Percentiles rank a stretch among this genome's conserved stretches.
Conservation (phyloP, 1,284 basidiomycete species). For the Cutaneotrichosporon sp. region DNA sequence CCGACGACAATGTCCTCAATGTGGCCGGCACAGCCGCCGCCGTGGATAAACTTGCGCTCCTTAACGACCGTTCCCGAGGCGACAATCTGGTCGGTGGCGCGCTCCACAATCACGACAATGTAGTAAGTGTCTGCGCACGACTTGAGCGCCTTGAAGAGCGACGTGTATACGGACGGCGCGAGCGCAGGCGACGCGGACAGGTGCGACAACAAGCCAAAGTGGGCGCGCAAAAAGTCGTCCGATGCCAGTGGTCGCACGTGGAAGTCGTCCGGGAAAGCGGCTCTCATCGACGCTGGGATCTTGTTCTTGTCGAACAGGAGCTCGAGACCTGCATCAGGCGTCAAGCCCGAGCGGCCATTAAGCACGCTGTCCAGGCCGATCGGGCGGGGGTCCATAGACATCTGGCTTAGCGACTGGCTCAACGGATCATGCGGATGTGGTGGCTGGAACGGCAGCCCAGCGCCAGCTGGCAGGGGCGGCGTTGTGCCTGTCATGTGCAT, state of each 20-base stretch:
- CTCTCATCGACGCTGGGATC: slow-evolving; percentile 50
- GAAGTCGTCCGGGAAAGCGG: slow-evolving; percentile 24
- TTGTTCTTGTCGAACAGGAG: slow-evolving; percentile 64
- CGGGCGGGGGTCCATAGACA: not conserved
- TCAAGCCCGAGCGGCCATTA: slow-evolving; percentile 30
- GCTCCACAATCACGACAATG: slow-evolving; percentile 75
- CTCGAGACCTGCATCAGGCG: slow-evolving; percentile 64
- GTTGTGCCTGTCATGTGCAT: too few relatives aligned
- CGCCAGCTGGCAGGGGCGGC: too few relatives aligned
- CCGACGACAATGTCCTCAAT: slow-evolving; percentile 97
- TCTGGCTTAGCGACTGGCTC: not conserved
- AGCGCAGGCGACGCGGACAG: slow-evolving; percentile 74
- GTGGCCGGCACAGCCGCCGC: slow-evolving; percentile 76
- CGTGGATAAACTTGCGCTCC: slow-evolving; percentile 88
- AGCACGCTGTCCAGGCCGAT: not conserved
- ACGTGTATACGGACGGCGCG: slow-evolving; percentile 62
- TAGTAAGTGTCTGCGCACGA: slow-evolving; percentile 65
- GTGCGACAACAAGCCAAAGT: slow-evolving; percentile 74
- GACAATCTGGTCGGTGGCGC: slow-evolving; percentile 69
- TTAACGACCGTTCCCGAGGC: slow-evolving; percentile 78
- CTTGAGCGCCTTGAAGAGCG: slow-evolving; percentile 57
- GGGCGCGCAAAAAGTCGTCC: slow-evolving; percentile 75
- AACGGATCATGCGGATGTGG: not conserved
- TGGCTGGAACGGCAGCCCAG: too few relatives aligned
- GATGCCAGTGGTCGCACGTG: slow-evolving; percentile 74